Conservation (phyloP, 2,329 filamentous ascomycete genomes). For the Arthrobotrys sinensis region DNA sequence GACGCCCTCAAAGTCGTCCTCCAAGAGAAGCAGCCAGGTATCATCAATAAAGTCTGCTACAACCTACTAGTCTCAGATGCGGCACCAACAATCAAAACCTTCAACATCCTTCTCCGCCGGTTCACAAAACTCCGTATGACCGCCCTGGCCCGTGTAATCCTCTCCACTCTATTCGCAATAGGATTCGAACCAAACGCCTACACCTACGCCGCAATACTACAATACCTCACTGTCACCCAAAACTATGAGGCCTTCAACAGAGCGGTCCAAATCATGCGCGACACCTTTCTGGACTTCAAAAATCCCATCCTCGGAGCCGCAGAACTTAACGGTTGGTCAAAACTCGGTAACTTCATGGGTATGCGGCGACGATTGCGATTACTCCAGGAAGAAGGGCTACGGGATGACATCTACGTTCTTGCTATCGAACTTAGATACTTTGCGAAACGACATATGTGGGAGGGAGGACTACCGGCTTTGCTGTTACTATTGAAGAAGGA, state of each 20-base stretch:
- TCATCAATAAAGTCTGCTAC: constrained; percentile 59
- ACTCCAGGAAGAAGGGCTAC: constrained; percentile 54
- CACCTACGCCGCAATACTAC: constrained; percentile 51
- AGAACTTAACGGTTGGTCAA: constrained; percentile 58
- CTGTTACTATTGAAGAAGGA: constrained; percentile 34
- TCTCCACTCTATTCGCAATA: constrained; percentile 49
- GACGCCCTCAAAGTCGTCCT: constrained; percentile 33
- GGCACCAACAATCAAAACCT: constrained; percentile 47
- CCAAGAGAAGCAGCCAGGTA: not conserved
- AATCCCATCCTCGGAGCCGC: constrained; percentile 50
- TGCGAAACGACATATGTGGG: constrained; percentile 59
- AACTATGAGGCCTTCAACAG: constrained; percentile 57
- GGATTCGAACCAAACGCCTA: constrained; percentile 50
- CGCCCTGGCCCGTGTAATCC: constrained; percentile 39
- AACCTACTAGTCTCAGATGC: constrained; percentile 56
- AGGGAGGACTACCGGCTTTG: constrained; percentile 49
- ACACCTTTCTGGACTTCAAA: constrained; percentile 43
- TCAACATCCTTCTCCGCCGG: constrained; percentile 53
- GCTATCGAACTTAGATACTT: constrained; percentile 56
- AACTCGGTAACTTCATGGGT: constrained; percentile 58
- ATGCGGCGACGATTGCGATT: constrained; percentile 50
- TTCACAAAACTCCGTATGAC: constrained; percentile 57
- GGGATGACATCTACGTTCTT: constrained; percentile 48
- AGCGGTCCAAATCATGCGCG: constrained; percentile 55
- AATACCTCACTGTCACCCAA: constrained; percentile 47